These are phyloP conservation scores for Colletotrichum somersetense DNA, from an alignment of 2,329 filamentous ascomycete genomes.

Conservation along the genomic window DNA sequence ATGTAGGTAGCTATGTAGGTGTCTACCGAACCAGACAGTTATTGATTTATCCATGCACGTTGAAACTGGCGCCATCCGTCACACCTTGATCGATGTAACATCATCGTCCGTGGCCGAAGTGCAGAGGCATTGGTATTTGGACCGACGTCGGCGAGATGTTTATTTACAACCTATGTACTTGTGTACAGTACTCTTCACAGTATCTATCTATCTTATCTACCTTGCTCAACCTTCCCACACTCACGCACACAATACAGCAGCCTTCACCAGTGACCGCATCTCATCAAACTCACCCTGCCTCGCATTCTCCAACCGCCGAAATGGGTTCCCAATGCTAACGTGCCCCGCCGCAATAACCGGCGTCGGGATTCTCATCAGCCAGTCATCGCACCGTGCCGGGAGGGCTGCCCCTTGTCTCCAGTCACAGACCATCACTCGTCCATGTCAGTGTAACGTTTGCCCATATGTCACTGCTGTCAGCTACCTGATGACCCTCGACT, in stretches of 20 bases:
- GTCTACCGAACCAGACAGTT: not conserved
- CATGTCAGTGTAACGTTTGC: not conserved
- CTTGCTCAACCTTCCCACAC: not conserved
- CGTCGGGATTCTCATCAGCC: slow-evolving; percentile 3
- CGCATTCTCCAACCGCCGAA: slow-evolving; percentile 19
- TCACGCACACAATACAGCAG: not conserved
- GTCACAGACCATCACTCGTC: not conserved
- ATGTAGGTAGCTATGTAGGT: not conserved
- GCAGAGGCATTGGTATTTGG: not conserved
- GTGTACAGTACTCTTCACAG: no score
- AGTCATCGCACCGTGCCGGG: slow-evolving; percentile 3
- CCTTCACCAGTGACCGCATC: not conserved
- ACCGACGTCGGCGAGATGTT: not conserved
- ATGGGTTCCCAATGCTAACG: not conserved
- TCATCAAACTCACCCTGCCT: slow-evolving; percentile 35
- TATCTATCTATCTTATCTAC: no score
- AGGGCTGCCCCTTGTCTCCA: not conserved
- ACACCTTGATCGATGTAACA: not conserved
- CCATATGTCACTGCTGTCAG: not conserved
- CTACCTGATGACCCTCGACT: not conserved
- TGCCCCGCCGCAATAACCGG: slow-evolving; percentile 29
- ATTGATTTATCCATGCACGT: not conserved
- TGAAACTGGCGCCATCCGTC: not conserved
- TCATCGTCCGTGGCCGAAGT: not conserved
- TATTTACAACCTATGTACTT: no score